Conservation (phyloP, 2,329 filamentous ascomycete genomes). For the Emmonsia crescens region DNA sequence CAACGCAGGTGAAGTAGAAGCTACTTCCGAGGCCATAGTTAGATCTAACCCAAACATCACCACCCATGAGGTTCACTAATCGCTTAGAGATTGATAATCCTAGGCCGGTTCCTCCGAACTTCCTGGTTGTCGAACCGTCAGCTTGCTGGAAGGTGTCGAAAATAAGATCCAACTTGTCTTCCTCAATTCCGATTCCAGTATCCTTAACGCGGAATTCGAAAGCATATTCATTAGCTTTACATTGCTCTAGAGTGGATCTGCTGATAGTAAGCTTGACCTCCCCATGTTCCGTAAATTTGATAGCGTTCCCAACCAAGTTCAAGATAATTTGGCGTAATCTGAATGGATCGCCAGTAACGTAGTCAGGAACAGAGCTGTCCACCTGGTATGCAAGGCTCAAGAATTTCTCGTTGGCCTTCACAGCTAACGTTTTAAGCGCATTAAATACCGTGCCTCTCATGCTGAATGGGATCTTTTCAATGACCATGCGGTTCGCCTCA, state of each 20-base stretch:
- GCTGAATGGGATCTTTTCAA: conserved; percentile 95
- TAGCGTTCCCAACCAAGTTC: conserved; percentile 93
- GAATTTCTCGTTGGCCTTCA: conserved; percentile 93
- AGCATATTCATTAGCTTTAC: conserved; percentile 66
- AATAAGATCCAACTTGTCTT: conserved; percentile 90
- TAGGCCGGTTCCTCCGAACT: conserved; percentile 89
- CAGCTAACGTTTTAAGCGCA: conserved; percentile 89
- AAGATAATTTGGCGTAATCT: conserved; percentile 91
- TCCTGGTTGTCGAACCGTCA: conserved; percentile 89
- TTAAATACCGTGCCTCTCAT: conserved; percentile 93
- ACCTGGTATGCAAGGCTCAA: conserved; percentile 88
- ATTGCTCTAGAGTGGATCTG: conserved; percentile 54
- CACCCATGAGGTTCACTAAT: conserved; percentile 90
- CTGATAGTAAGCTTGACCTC: conserved; percentile 90
- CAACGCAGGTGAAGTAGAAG: conserved; percentile 93
- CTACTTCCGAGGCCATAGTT: conserved; percentile 82
- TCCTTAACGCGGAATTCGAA: conserved; percentile 95
- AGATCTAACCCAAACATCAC: conserved; percentile 91
- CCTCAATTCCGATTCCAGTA: conserved; percentile 91
- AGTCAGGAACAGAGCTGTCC: conserved; percentile 85
- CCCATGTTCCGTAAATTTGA: conserved; percentile 96
- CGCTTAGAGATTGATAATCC: conserved; percentile 92
- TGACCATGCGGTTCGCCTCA: conserved; percentile 94
- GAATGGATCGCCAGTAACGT: conserved; percentile 94
- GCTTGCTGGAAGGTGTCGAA: conserved; percentile 99